Conservation (phyloP, 2,329 filamentous ascomycete species). For the Xylaria sp. region DNA sequence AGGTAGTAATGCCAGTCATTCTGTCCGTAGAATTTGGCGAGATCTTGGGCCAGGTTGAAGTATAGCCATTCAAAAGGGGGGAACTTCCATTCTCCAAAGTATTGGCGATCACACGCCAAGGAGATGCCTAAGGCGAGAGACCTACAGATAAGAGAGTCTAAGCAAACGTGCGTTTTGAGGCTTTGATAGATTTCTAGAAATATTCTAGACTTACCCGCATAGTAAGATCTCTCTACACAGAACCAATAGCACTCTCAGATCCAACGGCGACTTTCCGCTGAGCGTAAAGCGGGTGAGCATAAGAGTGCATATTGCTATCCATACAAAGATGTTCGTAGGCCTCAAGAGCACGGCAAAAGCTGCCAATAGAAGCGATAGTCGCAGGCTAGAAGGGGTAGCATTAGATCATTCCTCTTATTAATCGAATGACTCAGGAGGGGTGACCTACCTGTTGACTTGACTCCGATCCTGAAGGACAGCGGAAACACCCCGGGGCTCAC, state of each 20-base stretch:
- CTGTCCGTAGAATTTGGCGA: constrained; percentile 87
- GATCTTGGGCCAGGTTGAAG: constrained; percentile 82
- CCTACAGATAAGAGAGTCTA: constrained; percentile 20
- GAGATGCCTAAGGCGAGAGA: constrained; percentile 58
- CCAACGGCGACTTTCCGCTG: constrained; percentile 38
- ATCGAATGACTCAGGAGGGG: background rate
- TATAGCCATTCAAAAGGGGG: constrained; percentile 82
- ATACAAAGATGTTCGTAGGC: constrained; percentile 85
- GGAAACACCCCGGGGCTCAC: constrained; percentile 34
- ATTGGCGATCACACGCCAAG: constrained; percentile 63
- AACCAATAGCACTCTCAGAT: constrained; percentile 40
- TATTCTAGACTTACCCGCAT: constrained; percentile 45
- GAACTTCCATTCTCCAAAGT: constrained; percentile 82
- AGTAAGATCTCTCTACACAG: constrained; percentile 59
- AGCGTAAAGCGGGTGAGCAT: constrained; percentile 42
- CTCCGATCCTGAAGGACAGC: constrained; percentile 27
- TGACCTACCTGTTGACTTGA: constrained; percentile 32
- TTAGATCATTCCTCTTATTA: constrained; percentile 5
- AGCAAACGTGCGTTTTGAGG: no score
- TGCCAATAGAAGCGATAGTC: constrained; percentile 66
- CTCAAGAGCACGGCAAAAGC: constrained; percentile 78
- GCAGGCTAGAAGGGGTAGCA: constrained; percentile 38
- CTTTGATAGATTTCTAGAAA: background rate
- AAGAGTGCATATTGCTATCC: constrained; percentile 61
- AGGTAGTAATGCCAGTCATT: constrained; percentile 94